Evolutionary conservation across 352 stramenopile species (phyloP).

Genomic region (Globisporangium takayamanum): DNA sequence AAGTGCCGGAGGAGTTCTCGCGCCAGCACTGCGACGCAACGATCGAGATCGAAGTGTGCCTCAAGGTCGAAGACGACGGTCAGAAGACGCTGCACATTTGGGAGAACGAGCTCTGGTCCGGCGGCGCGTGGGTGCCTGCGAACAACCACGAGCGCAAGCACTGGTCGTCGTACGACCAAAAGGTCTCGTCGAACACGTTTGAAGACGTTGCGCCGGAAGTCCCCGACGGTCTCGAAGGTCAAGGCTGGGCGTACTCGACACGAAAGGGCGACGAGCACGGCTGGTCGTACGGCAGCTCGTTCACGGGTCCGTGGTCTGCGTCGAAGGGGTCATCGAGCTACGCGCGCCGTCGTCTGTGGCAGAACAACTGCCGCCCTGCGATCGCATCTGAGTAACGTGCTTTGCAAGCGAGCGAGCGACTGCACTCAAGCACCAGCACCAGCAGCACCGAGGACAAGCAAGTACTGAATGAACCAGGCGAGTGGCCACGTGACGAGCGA

Average conservation of each 20-base stretch:
- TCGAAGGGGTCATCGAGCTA: constrained; percentile 23
- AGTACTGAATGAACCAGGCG: too few species aligned
- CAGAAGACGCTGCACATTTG: constrained; percentile 52
- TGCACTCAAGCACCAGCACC: too few species aligned
- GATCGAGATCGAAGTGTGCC: constrained; percentile 37
- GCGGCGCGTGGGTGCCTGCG: constrained; percentile 35
- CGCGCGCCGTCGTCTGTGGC: constrained; percentile 57
- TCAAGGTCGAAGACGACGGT: constrained; percentile 45
- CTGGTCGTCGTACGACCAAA: constrained; percentile 52
- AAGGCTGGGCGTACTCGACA: constrained; percentile 62
- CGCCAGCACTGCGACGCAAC: constrained; percentile 24
- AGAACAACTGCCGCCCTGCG: constrained; percentile 58
- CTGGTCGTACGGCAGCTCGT: constrained; percentile 63
- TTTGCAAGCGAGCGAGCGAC: neutral
- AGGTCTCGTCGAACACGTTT: constrained; percentile 55
- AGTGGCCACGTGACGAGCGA: too few species aligned
- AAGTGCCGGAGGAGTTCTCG: constrained; percentile 34
- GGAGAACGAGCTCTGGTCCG: constrained; percentile 60
- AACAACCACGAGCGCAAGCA: constrained; percentile 47
- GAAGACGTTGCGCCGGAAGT: constrained; percentile 56
- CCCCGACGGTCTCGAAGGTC: constrained; percentile 37
- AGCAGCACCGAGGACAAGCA: too few species aligned
- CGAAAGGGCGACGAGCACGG: constrained; percentile 59
- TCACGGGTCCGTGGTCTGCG: constrained; percentile 52
- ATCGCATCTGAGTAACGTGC: constrained; percentile 30